These are phyloP conservation scores for Cryptococcus depauperatus DNA, from an alignment of 1,284 basidiomycete genomes.

Conservation along the genomic window DNA sequence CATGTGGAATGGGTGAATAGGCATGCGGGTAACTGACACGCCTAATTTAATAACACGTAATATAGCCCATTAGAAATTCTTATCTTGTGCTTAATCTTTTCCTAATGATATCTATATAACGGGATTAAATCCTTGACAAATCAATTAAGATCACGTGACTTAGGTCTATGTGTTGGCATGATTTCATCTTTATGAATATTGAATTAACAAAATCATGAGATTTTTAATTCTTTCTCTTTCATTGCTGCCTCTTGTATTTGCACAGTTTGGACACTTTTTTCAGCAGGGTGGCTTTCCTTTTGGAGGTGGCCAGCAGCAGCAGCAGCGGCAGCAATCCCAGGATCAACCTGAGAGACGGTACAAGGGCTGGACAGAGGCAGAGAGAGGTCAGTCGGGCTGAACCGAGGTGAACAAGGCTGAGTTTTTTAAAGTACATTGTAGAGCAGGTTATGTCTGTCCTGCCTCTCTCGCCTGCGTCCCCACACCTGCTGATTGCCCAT, in stretches of 20 bases:
- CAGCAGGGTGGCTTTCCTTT: conserved; percentile 32
- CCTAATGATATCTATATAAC: too few relatives aligned
- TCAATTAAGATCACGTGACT: too few relatives aligned
- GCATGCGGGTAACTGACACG: too few relatives aligned
- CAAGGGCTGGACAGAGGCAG: conserved; percentile 35
- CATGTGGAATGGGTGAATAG: too few relatives aligned
- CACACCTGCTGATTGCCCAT: conserved; percentile 42
- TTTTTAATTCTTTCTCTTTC: too few relatives aligned
- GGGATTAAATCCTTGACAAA: too few relatives aligned
- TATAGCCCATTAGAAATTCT: too few relatives aligned
- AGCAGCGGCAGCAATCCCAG: conserved; percentile 8
- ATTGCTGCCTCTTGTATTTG: conserved; percentile 5
- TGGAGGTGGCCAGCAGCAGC: conserved; percentile 16
- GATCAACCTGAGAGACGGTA: conserved; percentile 20
- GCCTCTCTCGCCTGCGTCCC: conserved; percentile 37
- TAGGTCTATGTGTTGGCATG: too few relatives aligned
- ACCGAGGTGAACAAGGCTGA: background rate
- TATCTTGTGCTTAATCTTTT: too few relatives aligned
- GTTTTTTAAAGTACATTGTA: conserved; percentile 28
- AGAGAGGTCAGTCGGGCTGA: conserved; percentile 18
- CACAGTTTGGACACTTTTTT: conserved; percentile 42
- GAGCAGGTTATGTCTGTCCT: conserved; percentile 42
- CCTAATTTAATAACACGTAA: too few relatives aligned
- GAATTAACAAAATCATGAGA: too few relatives aligned
- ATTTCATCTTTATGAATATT: too few relatives aligned